A percentile compares a stretch with the other conserved stretches of the same genome.
These are phyloP conservation scores for Candida insectorum DNA, from an alignment of 805 yeast genomes.

Conservation along the genomic window DNA sequence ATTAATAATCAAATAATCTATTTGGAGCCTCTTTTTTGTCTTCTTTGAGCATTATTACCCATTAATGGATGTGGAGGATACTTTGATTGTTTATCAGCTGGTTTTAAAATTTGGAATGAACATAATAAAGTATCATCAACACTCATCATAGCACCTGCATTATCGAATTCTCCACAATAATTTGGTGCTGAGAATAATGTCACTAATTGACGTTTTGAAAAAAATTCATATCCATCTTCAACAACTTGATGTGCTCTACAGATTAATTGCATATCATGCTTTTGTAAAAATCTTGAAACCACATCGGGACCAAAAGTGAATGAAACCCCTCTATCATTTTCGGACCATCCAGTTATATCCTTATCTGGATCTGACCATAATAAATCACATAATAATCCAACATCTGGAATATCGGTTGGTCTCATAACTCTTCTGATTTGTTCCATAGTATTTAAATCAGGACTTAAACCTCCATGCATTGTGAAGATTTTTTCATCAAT, in stretches of 20 bases:
- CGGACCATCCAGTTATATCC: constrained; percentile 98
- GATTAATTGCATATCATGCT: constrained; percentile 96
- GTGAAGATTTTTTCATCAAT: constrained; percentile 97
- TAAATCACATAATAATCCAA: constrained; percentile 91
- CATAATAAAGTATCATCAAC: constrained; percentile 95
- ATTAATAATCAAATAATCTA: too few species aligned
- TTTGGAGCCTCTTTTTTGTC: constrained; percentile 50
- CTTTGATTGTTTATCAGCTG: constrained; percentile 93
- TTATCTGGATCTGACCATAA: constrained; percentile 99
- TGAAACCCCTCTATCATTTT: constrained; percentile 97
- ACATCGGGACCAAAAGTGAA: constrained; percentile 99
- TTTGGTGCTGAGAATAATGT: constrained; percentile 96
- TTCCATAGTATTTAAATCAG: constrained; percentile 96
- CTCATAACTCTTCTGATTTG: constrained; percentile 98
- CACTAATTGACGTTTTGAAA: constrained; percentile 92
- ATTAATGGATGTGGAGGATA: constrained; percentile 36
- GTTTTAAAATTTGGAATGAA: constrained; percentile 94
- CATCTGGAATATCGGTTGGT: constrained; percentile 98
- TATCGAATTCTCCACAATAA: constrained; percentile 98
- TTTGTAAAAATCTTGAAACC: constrained; percentile 91
- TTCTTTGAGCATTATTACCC: constrained; percentile 50
- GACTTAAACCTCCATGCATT: constrained; percentile 98
- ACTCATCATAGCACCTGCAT: constrained; percentile 99
- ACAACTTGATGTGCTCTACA: constrained; percentile 99
- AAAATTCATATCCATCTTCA: constrained; percentile 98